phyloP scores from a whole-genome alignment of 805 yeast genomes.

The Candida methanosorbosa region DNA sequence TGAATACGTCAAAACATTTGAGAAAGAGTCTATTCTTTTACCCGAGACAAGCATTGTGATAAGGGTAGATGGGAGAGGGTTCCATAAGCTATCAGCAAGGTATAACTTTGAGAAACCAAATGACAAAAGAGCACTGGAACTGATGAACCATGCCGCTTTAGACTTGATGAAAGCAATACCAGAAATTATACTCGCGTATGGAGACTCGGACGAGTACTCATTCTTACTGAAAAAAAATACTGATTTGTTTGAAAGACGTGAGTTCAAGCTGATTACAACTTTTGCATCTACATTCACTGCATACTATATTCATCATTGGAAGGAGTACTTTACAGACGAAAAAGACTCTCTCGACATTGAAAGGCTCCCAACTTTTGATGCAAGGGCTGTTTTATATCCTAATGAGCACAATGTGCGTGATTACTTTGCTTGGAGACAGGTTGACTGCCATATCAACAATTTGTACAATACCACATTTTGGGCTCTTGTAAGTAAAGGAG shows the following conservation, averaged over 20 bases:
- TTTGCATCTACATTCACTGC: constrained; percentile 80
- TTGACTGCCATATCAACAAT: constrained; percentile 93
- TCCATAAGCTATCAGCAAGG: constrained; percentile 70
- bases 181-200: constrained; percentile 78
- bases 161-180: constrained; percentile 55
- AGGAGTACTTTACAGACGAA: constrained; percentile 40
- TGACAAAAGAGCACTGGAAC: constrained; percentile 62
- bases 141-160: constrained; percentile 78
- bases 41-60: constrained; percentile 79
- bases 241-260: constrained; percentile 74
- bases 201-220: constrained; percentile 93
- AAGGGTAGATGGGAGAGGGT: constrained; percentile 89
- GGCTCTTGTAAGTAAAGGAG: constrained; percentile 67
- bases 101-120: constrained; percentile 85
- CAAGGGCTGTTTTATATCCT: constrained; percentile 85
- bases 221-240: constrained; percentile 62
- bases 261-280: constrained; percentile 69
- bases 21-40: constrained; percentile 59
- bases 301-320: constrained; percentile 65
- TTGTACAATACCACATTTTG: constrained; percentile 90
- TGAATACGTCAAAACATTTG: constrained; percentile 82
- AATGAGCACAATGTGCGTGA: constrained; percentile 52
- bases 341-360: constrained; percentile 32
- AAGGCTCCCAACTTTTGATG: constrained; percentile 81
- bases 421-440: constrained; percentile 92